Base-by-base conservation (phyloP, 164 flowering plant species). In the Tetrastigma voinierianum region DNA sequence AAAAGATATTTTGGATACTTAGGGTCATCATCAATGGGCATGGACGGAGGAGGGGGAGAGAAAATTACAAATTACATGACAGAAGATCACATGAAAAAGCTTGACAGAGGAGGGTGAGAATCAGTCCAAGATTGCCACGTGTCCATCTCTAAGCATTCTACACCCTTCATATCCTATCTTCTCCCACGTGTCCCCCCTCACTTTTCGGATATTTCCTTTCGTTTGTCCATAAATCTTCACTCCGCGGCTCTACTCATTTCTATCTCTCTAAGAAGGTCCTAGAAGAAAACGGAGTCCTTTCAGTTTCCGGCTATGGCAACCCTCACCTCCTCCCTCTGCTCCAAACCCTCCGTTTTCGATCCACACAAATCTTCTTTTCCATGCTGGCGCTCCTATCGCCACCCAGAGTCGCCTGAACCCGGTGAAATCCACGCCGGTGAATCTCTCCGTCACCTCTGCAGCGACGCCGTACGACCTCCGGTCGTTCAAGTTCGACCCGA, bases 401-500 rank as follows among this genome's bases (percentile, higher is more conserved):
- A 3, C 64, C 52, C 9, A 32, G 40, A 7, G 13, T 14, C 52
- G 52, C 52, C 40, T 32, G 40, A 32, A 7, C 40, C 40, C 40
- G 40, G 40, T 32, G 40, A 32, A 32, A 4, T 32, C 40, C 40
- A 32, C 52, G 52, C 52, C 52, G 52, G 16, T 49, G 52, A 13
- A 13, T 49, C 52, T n/a, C 12, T 4, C 84, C 13, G 73, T 72
- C 25, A 9, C 74, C 21, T 16, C 80, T 10, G 40, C 72, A 4
- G 23, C 82, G 2, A 67, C 80, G 5, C 68, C 79, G 0, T 88
- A 90, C 74, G 85, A 89, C 59, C 84, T 93, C 4, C 53, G 64
- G 23, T 57, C 75, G 51, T 85, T 87, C 78, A 72, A 52, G 20
- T 93, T 93, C 72, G 77, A 76, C 0, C 93, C 96, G 58, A 90